A percentile compares a stretch with the other conserved stretches of the same genome.
phyloP scores from a whole-genome alignment of 768 basidiomycete species.

The Crepidotus variabilis region DNA sequence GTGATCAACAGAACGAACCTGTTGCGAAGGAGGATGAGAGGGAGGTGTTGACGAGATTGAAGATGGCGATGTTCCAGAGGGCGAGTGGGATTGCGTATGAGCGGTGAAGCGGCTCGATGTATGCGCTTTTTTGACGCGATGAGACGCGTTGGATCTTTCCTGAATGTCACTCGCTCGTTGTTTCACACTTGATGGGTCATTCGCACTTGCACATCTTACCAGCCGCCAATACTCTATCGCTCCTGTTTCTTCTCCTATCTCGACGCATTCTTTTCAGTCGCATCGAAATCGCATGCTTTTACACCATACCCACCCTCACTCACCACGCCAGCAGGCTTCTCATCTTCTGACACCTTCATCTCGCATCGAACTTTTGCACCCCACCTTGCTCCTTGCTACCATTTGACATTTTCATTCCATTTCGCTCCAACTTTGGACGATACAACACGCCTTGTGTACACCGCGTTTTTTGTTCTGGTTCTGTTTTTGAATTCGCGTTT shows the following conservation, averaged over 20 bases:
- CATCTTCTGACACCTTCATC: not conserved
- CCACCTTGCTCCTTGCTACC: not conserved
- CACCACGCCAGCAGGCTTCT: not conserved
- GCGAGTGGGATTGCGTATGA: conserved; percentile 23
- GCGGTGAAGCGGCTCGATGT: conserved; percentile 4
- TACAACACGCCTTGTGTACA: too few species aligned
- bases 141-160: not conserved
- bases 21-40: conserved; percentile 32
- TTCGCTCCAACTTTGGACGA: not conserved
- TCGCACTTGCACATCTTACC: too few species aligned
- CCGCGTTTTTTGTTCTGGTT: too few species aligned
- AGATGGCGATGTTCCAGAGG: conserved; percentile 50
- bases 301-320: not conserved
- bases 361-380: not conserved
- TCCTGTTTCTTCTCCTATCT: not conserved
- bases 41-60: conserved; percentile 41
- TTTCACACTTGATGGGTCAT: too few species aligned
- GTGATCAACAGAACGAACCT: conserved; percentile 12
- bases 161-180: too few species aligned
- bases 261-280: not conserved
- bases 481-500: too few species aligned
- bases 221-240: not conserved
- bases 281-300: not conserved
- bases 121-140: not conserved
- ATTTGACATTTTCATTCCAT: not conserved